Evolutionary conservation across 805 yeast genomes (phyloP), one percentile per base, ranked within the genome.

Genomic region (Helenozyma baotianmanensis): DNA sequence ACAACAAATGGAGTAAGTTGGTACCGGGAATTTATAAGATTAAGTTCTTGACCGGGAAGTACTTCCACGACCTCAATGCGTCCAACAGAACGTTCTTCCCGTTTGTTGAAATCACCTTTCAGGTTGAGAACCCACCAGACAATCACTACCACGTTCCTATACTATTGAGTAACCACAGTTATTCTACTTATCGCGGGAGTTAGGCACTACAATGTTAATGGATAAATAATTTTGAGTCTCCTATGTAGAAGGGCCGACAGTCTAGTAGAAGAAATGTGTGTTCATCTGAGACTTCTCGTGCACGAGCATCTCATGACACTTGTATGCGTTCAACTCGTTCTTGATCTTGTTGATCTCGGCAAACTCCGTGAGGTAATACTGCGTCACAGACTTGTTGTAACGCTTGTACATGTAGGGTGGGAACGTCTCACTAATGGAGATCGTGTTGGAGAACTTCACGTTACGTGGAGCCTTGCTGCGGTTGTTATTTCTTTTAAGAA

Each of bases 111-210:
- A 83, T 89, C 24, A 66, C 71, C 1, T 89, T 89, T 52, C 72
- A 72, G 19, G 76, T 89, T 3, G 70, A 70, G 6, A 67, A 69
- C 42, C 82, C 83, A 0, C 80, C 86, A 0, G 86, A 80, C 39
- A 64, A 74, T 23, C 97, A 89, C 55, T 89, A 87, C 58, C 97
- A 89, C 54, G 82, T 89, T 34, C 97, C 97, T 0, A 62, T 89
- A 40, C 69, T 89, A 33, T 64, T 89, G 37, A 79, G 95, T 27
- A 86, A 86, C 52, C 86, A 82, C 60, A 82, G 95, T 21, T 89
- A 88, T 62, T 77, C 95, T 5, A 89, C 97, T 0, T 89, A 89
- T 62, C 72, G 97, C 36, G 97, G 97, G 2, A 77, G 84, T 51
- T 82, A 45, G 32, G 16, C n/a, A 12, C 14, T 11, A 11, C 7